Percentiles rank a stretch among this genome's conserved stretches.
Conservation (phyloP, 2,329 filamentous ascomycete species). For the Curvularia sp. region DNA sequence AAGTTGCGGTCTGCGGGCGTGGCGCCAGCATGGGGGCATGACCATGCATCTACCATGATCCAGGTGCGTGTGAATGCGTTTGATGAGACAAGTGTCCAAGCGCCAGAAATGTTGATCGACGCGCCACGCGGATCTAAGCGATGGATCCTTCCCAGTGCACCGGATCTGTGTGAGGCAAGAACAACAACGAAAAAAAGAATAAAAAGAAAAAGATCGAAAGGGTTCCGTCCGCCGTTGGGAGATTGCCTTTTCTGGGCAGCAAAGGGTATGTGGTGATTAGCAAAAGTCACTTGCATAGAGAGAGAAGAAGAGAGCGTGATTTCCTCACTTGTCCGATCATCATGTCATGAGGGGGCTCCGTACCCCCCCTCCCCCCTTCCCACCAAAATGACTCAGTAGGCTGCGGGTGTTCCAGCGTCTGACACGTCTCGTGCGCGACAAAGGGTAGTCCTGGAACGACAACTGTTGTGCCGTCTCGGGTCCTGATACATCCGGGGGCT, state of each 20-base stretch:
- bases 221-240: neutral
- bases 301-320: neutral
- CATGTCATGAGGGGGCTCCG: neutral
- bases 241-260: neutral
- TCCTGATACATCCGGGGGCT: constrained; percentile 44
- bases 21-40: neutral
- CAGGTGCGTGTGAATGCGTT: neutral
- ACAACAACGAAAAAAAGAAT: neutral
- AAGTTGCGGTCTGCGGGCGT: neutral
- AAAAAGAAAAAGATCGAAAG: neutral
- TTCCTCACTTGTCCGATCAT: neutral
- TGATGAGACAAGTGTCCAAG: neutral
- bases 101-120: constrained; percentile 18
- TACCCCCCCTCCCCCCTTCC: neutral
- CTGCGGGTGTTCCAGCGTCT: constrained; percentile 12
- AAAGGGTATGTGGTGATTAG: neutral
- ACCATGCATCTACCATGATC: neutral
- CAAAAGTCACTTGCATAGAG: neutral
- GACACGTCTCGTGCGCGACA: constrained; percentile 31
- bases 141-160: constrained; percentile 23
- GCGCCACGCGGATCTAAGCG: constrained; percentile 17
- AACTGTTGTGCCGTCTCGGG: constrained; percentile 42
- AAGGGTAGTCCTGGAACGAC: constrained; percentile 31
- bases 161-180: constrained; percentile 9
- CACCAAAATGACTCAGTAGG: neutral